phyloP scores from a whole-genome alignment of 306 rosid genomes.

The Vigna angularis region DNA sequence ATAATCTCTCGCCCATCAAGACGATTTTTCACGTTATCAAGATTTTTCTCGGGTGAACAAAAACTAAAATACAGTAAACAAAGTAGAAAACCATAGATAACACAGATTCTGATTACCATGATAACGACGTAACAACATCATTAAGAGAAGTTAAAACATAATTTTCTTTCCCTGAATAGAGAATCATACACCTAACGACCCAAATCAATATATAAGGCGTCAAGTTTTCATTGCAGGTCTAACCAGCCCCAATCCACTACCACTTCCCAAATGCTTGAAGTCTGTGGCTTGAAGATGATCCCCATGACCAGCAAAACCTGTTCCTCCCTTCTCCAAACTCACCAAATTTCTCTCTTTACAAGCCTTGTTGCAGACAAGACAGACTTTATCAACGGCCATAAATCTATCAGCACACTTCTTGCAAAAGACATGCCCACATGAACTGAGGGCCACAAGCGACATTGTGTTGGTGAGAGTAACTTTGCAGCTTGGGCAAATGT shows the following conservation, averaged over 20 bases:
- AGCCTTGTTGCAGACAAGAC: conserved; percentile 86
- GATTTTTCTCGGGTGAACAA: conserved; percentile 1
- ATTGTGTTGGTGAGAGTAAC: conserved; percentile 82
- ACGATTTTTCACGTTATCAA: conserved; percentile 16
- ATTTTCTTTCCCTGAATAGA: conserved; percentile 30
- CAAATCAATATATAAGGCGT: conserved; percentile 13
- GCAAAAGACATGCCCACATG: conserved; percentile 94
- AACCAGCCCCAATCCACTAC: conserved; percentile 90
- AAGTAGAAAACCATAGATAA: background rate
- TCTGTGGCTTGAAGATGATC: conserved; percentile 92
- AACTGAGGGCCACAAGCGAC: conserved; percentile 87
- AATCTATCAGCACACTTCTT: conserved; percentile 94
- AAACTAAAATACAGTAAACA: background rate
- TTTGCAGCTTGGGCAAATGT: conserved; percentile 94
- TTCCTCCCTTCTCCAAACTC: conserved; percentile 87
- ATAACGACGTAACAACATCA: conserved; percentile 31
- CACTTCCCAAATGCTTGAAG: conserved; percentile 98
- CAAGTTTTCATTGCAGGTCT: conserved; percentile 89
- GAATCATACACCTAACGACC: conserved; percentile 12
- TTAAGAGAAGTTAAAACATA: conserved; percentile 13
- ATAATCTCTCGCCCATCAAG: background rate
- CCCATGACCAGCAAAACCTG: conserved; percentile 87
- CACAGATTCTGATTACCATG: conserved; percentile 7
- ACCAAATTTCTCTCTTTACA: conserved; percentile 88
- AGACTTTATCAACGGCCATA: conserved; percentile 87